Evolutionary conservation across 2,329 filamentous ascomycete genomes (phyloP), one percentile per base, ranked within the genome.

Genomic region (Pseudocercospora eumusae): DNA sequence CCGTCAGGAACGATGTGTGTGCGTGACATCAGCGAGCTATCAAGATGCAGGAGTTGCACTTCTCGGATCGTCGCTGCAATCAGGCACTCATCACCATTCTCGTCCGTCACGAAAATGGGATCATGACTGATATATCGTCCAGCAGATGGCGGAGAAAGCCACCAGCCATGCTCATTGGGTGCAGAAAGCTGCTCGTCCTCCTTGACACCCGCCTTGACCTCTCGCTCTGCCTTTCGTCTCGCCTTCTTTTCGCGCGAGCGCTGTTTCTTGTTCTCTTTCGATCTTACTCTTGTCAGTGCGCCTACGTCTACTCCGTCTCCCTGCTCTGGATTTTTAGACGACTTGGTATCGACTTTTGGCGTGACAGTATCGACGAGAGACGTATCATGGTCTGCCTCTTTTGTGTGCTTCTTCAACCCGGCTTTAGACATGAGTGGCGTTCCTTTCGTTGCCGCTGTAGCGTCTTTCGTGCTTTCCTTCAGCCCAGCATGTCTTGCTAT

Each of bases 21-120:
- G 68, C 91, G 87, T 50, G 91, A 81, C 21, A 96, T 84, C 55
- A 96, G 84, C 1, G 95, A 98, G 59, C 92, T 92, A 66, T 85
- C 81, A 28, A 91, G 86, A 1, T 90, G 90, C 76, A 95, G 61
- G 4, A 75, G 59, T 50, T 73, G 71, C 2, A 73, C 66, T 52
- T 74, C 69, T 15, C 68, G 69, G 0, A 66, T 61, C n/a, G 68
- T 75, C 11, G 71, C 70, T 42, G 71, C 67, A 15, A 74, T 64
- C 27, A 75, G 49, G 56, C 66, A 73, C 31, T 67, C 64, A n/a
- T 68, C 65, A 9, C 66, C 65, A 47, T 62, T 66, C 20, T 67
- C 66, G 72, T 88, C 83, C n/a, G 68, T 65, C 2, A 84, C 82
- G 70, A 87, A 83, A 8, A 86, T 70, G 5, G 86, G 83, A 68